Evolutionary conservation across 768 basidiomycete species (phyloP), one percentile per base, ranked within the genome.

Genomic region (Termitomyces sp.): DNA sequence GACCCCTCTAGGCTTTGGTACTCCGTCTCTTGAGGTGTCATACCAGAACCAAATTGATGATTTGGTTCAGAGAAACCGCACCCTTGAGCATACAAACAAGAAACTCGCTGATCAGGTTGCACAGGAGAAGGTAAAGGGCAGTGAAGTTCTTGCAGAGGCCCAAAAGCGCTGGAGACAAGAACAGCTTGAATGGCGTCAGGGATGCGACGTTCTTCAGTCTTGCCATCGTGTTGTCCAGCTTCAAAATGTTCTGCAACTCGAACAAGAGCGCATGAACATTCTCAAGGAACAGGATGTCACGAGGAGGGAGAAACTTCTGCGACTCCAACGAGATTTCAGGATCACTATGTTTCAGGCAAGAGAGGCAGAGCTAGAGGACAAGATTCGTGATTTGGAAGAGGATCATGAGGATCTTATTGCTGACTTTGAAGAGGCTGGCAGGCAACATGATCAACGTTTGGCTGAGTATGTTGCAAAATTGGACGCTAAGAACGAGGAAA

Each of bases 31-130:
- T 64, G 81, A 82, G 60, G 75, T 82, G 26, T 78, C 84, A 4
- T 81, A 86, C 67, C 84, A 84, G 58, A 70, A 77, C 2, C 88
- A 90, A 67, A 88, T 92, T 51, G 79, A 86, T 50, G 87, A 91
- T 44, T 81, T 92, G 53, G 86, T 89, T 2, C 81, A 86, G 61
- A 78, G 83, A 60, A 87, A 82, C 64, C 83, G 83, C 26, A 80
- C 79, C 0, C 77, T 88, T 53, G 86, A 88, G 56, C 79, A 84
- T 59, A 79, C 78, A 4, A 77, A 79, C 68, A 79, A 79, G 62
- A 81, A 79, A 45, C 77, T 89, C 36, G 66, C 71, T 16, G 78
- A 79, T 24, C 79, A 84, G 43, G 63, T 85, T 32, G 62, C 70
- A 3, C 65, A 65, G 28, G 83, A 84, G 63, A 67, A 72, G 50